Evolutionary conservation across 177 flowering plant genomes (phyloP), one percentile per base, ranked within the genome.

Genomic region (Tripterygium wilfordii): DNA sequence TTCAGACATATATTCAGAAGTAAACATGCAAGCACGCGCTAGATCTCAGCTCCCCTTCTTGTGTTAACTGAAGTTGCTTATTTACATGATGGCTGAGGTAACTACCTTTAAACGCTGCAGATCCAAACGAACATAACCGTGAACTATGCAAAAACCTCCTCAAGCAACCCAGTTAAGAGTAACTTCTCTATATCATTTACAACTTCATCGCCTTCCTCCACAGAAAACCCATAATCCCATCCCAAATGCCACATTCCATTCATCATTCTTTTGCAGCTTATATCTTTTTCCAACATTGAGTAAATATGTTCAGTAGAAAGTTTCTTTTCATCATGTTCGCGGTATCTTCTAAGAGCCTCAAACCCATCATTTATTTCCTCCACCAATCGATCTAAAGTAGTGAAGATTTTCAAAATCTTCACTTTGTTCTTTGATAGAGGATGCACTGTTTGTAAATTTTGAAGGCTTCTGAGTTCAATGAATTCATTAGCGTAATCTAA

Each of bases 401-500:
- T 8, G 27, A 4, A 12, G 8, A 8, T 8, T 57, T 54, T 61
- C 0, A 53, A 45, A 8, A 25, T 32, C 26, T 28, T 26, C 1
- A 10, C 0, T 10, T 5, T 18, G 32, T 31, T 45, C 20, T 9
- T 42, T 17, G 47, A 16, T 18, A 60, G 13, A 35, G 71, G 77
- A 56, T 58, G 42, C 2, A 10, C 19, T 23, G 14, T 17, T 42
- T 33, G 60, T n/a, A 64, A 57, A 31, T 31, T 48, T n/a, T 25
- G 55, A 36, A 10, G 42, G 63, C 69, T 68, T 67, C 58, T 78
- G 4, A 61, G 62, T 17, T 66, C 73, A 51, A 70, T 23, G 31
- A 84, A 48, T 57, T 90, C 96, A 13, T 68, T 64, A 31, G 88
- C 87, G 51, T 63, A 87, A 49, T 85, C 87, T n/a, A 80, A 25